These are phyloP conservation scores for Lactarius hengduanensis DNA, from an alignment of 768 basidiomycete species.

Conservation along the genomic window DNA sequence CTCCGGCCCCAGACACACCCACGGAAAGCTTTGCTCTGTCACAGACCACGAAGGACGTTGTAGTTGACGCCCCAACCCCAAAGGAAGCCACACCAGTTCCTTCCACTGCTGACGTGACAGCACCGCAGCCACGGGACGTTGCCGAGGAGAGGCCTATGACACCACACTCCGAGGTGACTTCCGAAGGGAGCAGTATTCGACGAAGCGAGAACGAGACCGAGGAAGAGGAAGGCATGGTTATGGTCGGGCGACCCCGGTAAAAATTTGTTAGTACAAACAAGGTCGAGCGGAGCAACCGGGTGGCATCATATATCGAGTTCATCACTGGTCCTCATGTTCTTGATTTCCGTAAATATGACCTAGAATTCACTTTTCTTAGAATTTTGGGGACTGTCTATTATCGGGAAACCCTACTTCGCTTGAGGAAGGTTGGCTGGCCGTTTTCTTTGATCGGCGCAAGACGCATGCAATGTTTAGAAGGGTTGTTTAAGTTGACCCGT, in stretches of 20 bases:
- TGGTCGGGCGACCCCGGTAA: slow-evolving; percentile 59
- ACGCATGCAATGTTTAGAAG: neutral
- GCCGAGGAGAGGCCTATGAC: slow-evolving; percentile 21
- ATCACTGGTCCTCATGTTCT: slow-evolving; percentile 6
- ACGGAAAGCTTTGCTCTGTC: neutral
- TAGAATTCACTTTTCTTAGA: slow-evolving; percentile 1
- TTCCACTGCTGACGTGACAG: slow-evolving; percentile 2
- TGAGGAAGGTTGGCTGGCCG: neutral
- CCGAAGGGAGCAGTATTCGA: slow-evolving; percentile 36
- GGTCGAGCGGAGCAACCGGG: neutral
- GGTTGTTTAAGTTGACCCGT: neutral
- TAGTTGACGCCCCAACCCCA: slow-evolving; percentile 2
- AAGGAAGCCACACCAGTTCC: slow-evolving; percentile 22
- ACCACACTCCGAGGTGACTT: slow-evolving; percentile 35
- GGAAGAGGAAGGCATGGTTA: slow-evolving; percentile 80
- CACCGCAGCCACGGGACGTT: slow-evolving; percentile 6
- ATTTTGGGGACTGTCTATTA: neutral
- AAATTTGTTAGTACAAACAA: neutral
- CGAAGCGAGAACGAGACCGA: slow-evolving; percentile 79
- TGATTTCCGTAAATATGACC: slow-evolving; percentile 10
- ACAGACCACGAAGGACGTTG: neutral
- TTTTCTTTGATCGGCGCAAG: neutral
- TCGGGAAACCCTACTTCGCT: neutral
- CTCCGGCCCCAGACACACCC: slow-evolving; percentile 31
- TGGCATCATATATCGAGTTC: slow-evolving; percentile 12